Conservation (phyloP, 164 flowering plant species). For the Berberis thunbergii region DNA sequence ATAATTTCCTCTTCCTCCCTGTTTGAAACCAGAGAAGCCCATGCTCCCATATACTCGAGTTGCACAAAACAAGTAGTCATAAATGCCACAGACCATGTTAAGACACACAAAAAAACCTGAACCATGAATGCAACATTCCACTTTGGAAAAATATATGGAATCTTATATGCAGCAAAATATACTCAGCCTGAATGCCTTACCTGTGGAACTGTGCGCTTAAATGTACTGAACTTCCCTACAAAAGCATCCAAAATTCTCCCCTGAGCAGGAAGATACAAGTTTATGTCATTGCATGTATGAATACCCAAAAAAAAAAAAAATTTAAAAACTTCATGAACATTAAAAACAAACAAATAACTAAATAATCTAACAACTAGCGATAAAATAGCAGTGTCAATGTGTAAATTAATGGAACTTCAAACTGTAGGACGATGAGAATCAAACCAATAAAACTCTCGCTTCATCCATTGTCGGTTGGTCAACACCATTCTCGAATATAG, state of each 20-base stretch:
- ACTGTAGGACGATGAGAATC: constrained; percentile 8
- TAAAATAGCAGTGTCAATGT: too few relatives aligned
- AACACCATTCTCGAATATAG: constrained; percentile 92
- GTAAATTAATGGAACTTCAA: background rate
- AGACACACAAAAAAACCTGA: too few relatives aligned
- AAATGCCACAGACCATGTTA: too few relatives aligned
- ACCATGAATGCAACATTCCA: too few relatives aligned
- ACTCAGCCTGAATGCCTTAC: constrained; percentile 20
- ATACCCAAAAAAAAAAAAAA: background rate
- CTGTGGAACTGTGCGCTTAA: constrained; percentile 96
- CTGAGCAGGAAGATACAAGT: constrained; percentile 23
- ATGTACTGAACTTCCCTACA: constrained; percentile 96
- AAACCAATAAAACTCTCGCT: constrained; percentile 76
- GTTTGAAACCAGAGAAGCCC: too few relatives aligned
- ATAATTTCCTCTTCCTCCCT: too few relatives aligned
- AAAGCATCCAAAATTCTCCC: constrained; percentile 96
- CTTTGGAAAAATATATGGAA: too few relatives aligned
- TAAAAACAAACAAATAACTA: background rate
- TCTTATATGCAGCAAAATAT: too few relatives aligned
- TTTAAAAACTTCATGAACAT: background rate
- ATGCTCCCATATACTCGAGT: too few relatives aligned
- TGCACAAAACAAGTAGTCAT: too few relatives aligned
- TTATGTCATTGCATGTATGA: background rate
- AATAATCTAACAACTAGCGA: background rate
- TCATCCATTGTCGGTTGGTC: constrained; percentile 88